These are phyloP conservation scores for Peniophora sp. DNA, from an alignment of 1,284 basidiomycete species.

Conservation along the genomic window DNA sequence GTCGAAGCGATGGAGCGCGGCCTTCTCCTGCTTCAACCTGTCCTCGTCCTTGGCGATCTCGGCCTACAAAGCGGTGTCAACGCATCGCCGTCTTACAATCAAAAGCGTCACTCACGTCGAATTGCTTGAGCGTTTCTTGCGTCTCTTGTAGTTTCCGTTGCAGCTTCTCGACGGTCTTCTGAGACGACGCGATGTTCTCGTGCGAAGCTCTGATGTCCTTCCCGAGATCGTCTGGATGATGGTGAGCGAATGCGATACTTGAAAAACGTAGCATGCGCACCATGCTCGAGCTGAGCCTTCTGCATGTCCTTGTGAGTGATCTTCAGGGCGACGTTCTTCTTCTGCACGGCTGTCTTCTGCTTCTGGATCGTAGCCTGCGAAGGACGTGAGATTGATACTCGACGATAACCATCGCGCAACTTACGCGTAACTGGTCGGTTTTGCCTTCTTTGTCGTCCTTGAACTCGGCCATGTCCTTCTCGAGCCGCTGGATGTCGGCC, in stretches of 20 bases:
- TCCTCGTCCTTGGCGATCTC: constrained; percentile 58
- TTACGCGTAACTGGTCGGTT: constrained; percentile 86
- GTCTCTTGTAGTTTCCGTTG: constrained; percentile 61
- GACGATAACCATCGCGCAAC: constrained; percentile 7
- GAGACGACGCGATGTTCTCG: constrained; percentile 53
- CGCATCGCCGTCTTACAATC: not conserved
- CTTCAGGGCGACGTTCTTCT: constrained; percentile 79
- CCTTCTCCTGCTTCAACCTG: constrained; percentile 77
- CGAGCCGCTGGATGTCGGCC: constrained; percentile 78
- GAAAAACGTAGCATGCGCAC: constrained; percentile 33
- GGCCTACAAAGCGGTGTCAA: constrained; percentile 28
- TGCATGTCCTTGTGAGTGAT: constrained; percentile 85
- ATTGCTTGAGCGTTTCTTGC: constrained; percentile 40
- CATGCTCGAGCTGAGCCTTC: constrained; percentile 79
- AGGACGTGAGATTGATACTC: constrained; percentile 1
- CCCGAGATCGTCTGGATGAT: constrained; percentile 68
- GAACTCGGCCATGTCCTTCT: constrained; percentile 97
- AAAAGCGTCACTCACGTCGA: constrained; percentile 36
- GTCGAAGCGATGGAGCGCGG: constrained; percentile 83
- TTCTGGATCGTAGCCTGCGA: constrained; percentile 69
- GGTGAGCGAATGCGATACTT: not conserved
- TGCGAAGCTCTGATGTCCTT: constrained; percentile 66
- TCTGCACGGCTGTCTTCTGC: constrained; percentile 77
- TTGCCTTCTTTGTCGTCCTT: constrained; percentile 98
- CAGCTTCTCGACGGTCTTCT: constrained; percentile 49